A percentile compares a stretch with the other conserved stretches of the same genome.
Evolutionary conservation across 192 early-diverging fungal species (phyloP).

Genomic region (Backusella mclennaniae): DNA sequence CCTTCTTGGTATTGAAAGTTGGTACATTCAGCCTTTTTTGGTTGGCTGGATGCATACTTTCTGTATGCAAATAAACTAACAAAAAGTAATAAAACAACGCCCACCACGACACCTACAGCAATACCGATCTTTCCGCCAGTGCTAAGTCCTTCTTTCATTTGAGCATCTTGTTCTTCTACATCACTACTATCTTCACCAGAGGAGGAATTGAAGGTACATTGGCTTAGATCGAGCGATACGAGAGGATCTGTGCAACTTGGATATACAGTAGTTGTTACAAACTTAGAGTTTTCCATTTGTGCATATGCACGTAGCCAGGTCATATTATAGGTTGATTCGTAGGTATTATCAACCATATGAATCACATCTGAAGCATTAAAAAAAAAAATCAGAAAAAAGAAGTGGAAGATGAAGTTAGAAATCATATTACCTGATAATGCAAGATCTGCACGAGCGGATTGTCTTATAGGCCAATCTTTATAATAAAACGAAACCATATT

Average conservation of each 20-base stretch:
- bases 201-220: not conserved
- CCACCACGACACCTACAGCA: slow-evolving; percentile 6
- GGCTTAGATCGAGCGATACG: not conserved
- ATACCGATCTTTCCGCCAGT: slow-evolving; percentile 9
- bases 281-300: not conserved
- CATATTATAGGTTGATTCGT: not conserved
- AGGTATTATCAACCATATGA: slow-evolving; percentile 19
- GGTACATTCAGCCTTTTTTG: not conserved
- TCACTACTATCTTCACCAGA: not conserved
- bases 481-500: not conserved
- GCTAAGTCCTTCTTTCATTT: not conserved
- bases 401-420: not conserved
- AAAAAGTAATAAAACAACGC: slow-evolving; percentile 8
- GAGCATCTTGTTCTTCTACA: not conserved
- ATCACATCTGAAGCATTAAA: slow-evolving; percentile 1
- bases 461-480: slow-evolving; percentile 3
- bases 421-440: not conserved
- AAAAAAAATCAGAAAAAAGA: not conserved
- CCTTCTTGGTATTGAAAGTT: not conserved
- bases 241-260: slow-evolving; percentile 6
- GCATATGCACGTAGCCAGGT: slow-evolving; percentile 8
- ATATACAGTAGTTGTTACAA: not conserved
- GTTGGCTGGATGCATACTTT: not conserved
- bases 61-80: not conserved
- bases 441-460: slow-evolving; percentile 12